Base-by-base conservation (phyloP, 352 stramenopile species). In the Blastocystis sp. region DNA sequence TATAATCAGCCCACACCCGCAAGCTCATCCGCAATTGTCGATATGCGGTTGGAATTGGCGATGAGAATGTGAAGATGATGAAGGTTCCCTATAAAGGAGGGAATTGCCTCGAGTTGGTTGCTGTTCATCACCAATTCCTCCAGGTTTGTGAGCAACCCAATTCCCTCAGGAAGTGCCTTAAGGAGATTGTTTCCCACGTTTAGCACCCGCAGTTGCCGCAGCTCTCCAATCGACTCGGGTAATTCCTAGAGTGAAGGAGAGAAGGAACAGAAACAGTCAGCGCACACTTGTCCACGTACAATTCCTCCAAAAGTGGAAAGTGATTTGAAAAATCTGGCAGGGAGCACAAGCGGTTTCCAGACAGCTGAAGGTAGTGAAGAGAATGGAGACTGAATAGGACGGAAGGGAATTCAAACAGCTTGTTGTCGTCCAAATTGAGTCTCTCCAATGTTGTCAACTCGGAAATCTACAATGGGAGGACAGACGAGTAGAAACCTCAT, bases 381-480 rank as follows among this genome's bases (percentile, higher is more conserved):
- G 61, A 10, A 2, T 19, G 24, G 14, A 79, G 24, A 21, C 63
- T 14, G n/a, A 79, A 62, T 9, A 79, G 54, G 14, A 79, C 24
- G 24, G 9, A 28, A 42, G 69, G 69, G 43, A 79, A 79, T 28
- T 64, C 69, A n/a, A 21, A 42, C 14, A 79, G 38, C 52, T 64
- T 61, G 38, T 79, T 79, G 63, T 79, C 69, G 11, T 79, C 69
- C 7, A 79, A 34, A 79, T 79, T 43, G 6, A 79, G 54, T 21
- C 21, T 43, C 45, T 43, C 40, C 21, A 79, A 28, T 24, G 61
- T 9, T 14, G 17, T 10, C 2, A 79, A 34, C 10, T 7, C 21
- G 10, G 24, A 14, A 42, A 79, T 61, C 69, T 79, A 38, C 19
- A 63, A 42, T 28, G 21, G 17, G 24, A n/a, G 38, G 54, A 42